Percentiles rank a stretch among this genome's conserved stretches.
Evolutionary conservation across 2,329 filamentous ascomycete genomes (phyloP).

Genomic region (Epicoccum sorghinum): DNA sequence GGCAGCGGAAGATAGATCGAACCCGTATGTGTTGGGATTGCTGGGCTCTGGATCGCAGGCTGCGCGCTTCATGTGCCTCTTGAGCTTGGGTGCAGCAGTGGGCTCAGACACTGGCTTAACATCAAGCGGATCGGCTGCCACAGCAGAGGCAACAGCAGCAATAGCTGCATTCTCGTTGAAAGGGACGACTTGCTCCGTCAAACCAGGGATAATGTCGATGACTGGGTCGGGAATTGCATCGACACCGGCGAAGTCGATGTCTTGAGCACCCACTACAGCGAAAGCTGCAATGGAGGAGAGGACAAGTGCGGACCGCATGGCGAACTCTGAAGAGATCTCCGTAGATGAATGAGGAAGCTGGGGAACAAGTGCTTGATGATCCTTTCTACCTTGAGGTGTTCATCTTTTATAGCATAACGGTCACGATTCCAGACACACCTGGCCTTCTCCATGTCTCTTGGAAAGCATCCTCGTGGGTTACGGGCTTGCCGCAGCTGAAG

Average conservation of each 20-base stretch:
- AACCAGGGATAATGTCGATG: neutral
- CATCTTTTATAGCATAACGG: neutral
- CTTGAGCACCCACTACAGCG: conserved; percentile 1
- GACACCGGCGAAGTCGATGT: conserved; percentile 3
- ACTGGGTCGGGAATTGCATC: conserved; percentile 2
- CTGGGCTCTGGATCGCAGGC: conserved; percentile 1
- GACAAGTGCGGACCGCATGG: neutral
- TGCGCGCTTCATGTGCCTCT: conserved; percentile 1
- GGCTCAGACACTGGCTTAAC: conserved; percentile 1
- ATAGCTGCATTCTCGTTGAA: neutral
- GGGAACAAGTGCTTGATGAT: neutral
- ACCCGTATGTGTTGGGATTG: conserved; percentile 1
- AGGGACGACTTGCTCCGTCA: neutral
- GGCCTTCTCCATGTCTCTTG: neutral
- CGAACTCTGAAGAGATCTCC: neutral
- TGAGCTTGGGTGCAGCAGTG: neutral
- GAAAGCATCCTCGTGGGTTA: neutral
- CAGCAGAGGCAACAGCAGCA: neutral
- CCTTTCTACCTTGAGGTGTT: neutral
- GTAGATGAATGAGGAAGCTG: neutral
- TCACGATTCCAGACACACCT: neutral
- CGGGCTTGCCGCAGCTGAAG: neutral
- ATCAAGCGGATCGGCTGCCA: conserved; percentile 1
- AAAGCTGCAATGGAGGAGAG: neutral
- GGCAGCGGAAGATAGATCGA: neutral